Evolutionary conservation across 2,329 filamentous ascomycete genomes (phyloP).

Genomic region (Penicillium sp.): DNA sequence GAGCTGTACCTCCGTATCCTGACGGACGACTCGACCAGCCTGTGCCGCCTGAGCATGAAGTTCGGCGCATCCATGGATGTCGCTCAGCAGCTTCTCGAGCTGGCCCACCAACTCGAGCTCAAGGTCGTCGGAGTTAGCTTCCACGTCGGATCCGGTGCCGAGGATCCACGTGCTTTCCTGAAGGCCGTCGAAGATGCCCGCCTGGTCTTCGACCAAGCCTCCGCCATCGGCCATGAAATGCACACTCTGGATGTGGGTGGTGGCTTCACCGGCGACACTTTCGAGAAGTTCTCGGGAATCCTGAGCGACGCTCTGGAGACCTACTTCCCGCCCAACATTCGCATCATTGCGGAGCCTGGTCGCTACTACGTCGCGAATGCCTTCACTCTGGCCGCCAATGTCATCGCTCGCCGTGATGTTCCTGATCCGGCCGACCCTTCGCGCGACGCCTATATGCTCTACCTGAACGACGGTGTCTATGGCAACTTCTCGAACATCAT

Average conservation of each 20-base stretch:
- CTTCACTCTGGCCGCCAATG: slow-evolving; percentile 92
- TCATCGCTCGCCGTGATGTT: slow-evolving; percentile 92
- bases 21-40: slow-evolving; percentile 91
- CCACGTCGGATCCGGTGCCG: slow-evolving; percentile 95
- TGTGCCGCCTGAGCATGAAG: slow-evolving; percentile 96
- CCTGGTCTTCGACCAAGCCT: slow-evolving; percentile 83
- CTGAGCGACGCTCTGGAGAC: slow-evolving; percentile 80
- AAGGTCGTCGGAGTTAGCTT: slow-evolving; percentile 97
- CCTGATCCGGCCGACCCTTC: slow-evolving; percentile 62
- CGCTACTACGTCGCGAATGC: slow-evolving; percentile 94
- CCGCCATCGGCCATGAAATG: slow-evolving; percentile 74
- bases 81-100: slow-evolving; percentile 73
- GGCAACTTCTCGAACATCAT: slow-evolving; percentile 99
- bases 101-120: slow-evolving; percentile 80
- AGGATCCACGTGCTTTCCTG: slow-evolving; percentile 87
- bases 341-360: slow-evolving; percentile 93
- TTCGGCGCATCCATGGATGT: slow-evolving; percentile 90
- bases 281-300: slow-evolving; percentile 85
- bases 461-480: slow-evolving; percentile 96
- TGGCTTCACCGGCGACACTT: slow-evolving; percentile 88
- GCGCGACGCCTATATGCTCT: slow-evolving; percentile 81
- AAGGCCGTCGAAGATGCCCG: slow-evolving; percentile 91
- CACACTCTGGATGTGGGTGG: slow-evolving; percentile 92
- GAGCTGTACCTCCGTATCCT: slow-evolving; percentile 93
- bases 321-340: slow-evolving; percentile 82